Base-by-base conservation (phyloP, 23 red algal genomes). In the Gracilaria gracilis region DNA sequence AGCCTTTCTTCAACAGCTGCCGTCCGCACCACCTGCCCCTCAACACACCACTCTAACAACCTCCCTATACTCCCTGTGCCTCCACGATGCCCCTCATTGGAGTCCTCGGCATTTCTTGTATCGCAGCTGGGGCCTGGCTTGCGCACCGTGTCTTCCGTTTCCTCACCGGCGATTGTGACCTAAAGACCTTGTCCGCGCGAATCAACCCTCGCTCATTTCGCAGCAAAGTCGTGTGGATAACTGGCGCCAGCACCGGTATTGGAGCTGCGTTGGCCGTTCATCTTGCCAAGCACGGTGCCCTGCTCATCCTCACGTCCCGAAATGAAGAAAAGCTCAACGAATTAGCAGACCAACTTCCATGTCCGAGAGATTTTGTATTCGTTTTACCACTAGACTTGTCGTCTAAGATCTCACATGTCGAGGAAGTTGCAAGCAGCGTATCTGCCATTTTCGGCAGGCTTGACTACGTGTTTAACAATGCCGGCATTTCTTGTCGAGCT, bases 401-500 rank as follows among this genome's bases (percentile, higher is more conserved):
- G 62, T 54, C 58, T 34, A 69, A 57, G 24, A 36, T 61, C 12
- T 58, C 65, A 16, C 53, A 85, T 46, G 50, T 83, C 29, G 85
- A 88, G 8, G 47, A 59, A 1, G 38, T 57, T 67, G 93, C 79
- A n/a, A 49, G 25, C 38, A 57, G 53, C 31, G 93, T 79, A 12
- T 58, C 76, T 8, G 49, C 51, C 32, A 66, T 79, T 15, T 74
- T 62, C 25, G 84, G 84, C 42, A 21, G 83, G 0, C 71, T 95
- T 38, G 93, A 95, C 57, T 84, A 89, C 32, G 53, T 95, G 16
- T 82, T 95, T 50, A 95, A 95, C 71, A 95, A 95, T 72, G 86
- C 93, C 3, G 93, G 93, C 34, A 37, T 82, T 16, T 76, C 92
- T 34, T 62, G 42, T 29, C 69, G 84, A 28, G 53, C 47, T 21